These are phyloP conservation scores for Clavariopsis aquatica DNA, from an alignment of 495 filamentous ascomycete genomes.

Conservation along the genomic window DNA sequence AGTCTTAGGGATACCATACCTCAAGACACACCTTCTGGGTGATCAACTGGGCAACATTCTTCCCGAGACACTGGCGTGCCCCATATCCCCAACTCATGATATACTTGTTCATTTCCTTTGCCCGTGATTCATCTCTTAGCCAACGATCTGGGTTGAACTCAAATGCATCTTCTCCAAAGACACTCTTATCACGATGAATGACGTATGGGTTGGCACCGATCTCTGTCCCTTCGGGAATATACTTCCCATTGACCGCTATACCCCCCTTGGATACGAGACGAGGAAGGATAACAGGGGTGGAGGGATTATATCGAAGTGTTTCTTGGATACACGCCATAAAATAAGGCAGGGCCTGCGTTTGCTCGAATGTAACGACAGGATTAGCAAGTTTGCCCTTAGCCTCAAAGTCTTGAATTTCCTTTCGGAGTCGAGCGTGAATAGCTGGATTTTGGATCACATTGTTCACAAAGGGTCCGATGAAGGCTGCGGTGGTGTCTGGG, in stretches of 20 bases:
- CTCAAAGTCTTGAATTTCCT: background rate
- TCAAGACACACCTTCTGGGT: background rate
- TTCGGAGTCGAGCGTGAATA: background rate
- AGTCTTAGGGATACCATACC: background rate
- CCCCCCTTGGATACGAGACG: slow-evolving; percentile 56
- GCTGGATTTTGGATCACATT: background rate
- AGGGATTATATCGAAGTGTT: slow-evolving; percentile 54
- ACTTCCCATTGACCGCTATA: slow-evolving; percentile 52
- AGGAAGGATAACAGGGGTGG: slow-evolving; percentile 56
- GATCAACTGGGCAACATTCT: background rate
- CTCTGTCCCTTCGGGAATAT: slow-evolving; percentile 45
- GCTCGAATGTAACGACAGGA: background rate
- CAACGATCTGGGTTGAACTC: slow-evolving; percentile 63
- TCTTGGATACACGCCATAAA: slow-evolving; percentile 67
- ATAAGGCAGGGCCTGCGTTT: slow-evolving; percentile 50
- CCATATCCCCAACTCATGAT: slow-evolving; percentile 6
- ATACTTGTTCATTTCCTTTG: slow-evolving; percentile 5
- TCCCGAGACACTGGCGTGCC: slow-evolving; percentile 2
- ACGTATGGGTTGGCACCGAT: slow-evolving; percentile 59
- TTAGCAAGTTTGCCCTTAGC: background rate
- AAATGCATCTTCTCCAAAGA: slow-evolving; percentile 64
- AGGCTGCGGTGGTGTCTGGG: background rate
- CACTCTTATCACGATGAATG: slow-evolving; percentile 52
- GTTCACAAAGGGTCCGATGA: background rate
- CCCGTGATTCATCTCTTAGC: slow-evolving; percentile 51